These are phyloP conservation scores for Arxiozyma slooffiae DNA, from an alignment of 1,139 yeast genomes.

Conservation along the genomic window DNA sequence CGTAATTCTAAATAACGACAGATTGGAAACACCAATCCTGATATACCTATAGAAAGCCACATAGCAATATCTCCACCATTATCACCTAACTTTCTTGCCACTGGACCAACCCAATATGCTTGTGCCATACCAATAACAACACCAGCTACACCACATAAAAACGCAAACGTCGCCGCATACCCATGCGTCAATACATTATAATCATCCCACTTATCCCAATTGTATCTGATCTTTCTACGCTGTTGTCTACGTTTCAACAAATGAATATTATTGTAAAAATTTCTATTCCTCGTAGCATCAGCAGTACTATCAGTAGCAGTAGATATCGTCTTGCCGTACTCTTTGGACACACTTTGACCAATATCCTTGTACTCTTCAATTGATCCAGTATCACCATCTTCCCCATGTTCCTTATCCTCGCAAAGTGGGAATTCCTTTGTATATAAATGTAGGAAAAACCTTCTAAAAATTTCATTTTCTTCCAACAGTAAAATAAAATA, in stretches of 20 bases:
- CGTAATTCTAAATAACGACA: slow-evolving; percentile 56
- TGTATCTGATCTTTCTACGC: slow-evolving; percentile 36
- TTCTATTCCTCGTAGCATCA: neutral
- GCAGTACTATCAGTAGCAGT: neutral
- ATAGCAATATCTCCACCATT: slow-evolving; percentile 72
- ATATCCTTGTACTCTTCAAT: neutral
- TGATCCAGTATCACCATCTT: neutral
- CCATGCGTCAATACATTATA: slow-evolving; percentile 48
- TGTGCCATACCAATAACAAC: slow-evolving; percentile 81
- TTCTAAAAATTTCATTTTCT: slow-evolving; percentile 67
- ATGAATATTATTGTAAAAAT: slow-evolving; percentile 12
- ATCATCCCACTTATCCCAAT: slow-evolving; percentile 62
- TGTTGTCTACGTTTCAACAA: slow-evolving; percentile 15
- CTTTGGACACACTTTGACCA: neutral
- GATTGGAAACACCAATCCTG: slow-evolving; percentile 55
- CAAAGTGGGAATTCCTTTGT: slow-evolving; percentile 41
- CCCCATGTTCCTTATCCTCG: neutral
- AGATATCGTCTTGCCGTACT: neutral
- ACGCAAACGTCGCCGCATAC: slow-evolving; percentile 52
- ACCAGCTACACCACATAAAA: slow-evolving; percentile 58
- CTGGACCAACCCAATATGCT: slow-evolving; percentile 64
- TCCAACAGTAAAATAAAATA: slow-evolving; percentile 63
- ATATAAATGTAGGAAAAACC: slow-evolving; percentile 40
- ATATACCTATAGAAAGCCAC: slow-evolving; percentile 69
- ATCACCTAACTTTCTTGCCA: slow-evolving; percentile 49